Base-by-base conservation (phyloP, 1,284 basidiomycete genomes). In the Laetiporus sulphureus region DNA sequence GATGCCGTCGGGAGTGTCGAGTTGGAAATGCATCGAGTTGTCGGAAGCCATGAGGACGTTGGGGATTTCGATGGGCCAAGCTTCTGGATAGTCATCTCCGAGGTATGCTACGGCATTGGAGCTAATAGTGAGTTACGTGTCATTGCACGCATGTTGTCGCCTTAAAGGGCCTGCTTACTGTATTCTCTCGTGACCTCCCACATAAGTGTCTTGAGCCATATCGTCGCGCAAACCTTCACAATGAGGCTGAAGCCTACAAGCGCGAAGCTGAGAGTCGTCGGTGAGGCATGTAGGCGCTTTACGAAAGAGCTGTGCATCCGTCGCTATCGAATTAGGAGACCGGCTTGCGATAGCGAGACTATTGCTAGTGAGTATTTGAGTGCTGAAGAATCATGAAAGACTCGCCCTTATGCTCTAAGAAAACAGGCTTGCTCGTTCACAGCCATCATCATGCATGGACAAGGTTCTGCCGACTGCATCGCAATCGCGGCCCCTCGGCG, bases 31-130 rank as follows among this genome's bases (percentile, higher is more conserved):
- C 11, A 46, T 39, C 20, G 51, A 44, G 39, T 53, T 44, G 38
- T 56, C 51, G 39, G 52, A 40, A 4, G 50, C 45, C 22, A 53
- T 41, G 30, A 47, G 45, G 30, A 50, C 47, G 35, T 45, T 45
- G 5, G 29, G 34, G 7, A 54, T 42, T 37, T 46, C 39, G 19
- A 55, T 40, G 6, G 48, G 52, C 3, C 52, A 46, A 16, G 45
- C 44, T 1, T 37, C 38, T 12, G 51, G 53, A 36, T 44, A 49
- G 36, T 52, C 52, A 22, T 47, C 45, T 7, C 42, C 50, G 5
- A 45, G 11, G 50, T 50, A 56, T 12, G 50, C 52, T 56, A 38
- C 5, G 18, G 12, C 31, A n/a, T n/a, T n/a, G n/a, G n/a, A n/a
- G n/a, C n/a, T n/a, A n/a, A n/a, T n/a, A n/a, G n/a, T n/a, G n/a